Evolutionary conservation across 768 basidiomycete species (phyloP).

Genomic region (Lactarius sanguifluus): DNA sequence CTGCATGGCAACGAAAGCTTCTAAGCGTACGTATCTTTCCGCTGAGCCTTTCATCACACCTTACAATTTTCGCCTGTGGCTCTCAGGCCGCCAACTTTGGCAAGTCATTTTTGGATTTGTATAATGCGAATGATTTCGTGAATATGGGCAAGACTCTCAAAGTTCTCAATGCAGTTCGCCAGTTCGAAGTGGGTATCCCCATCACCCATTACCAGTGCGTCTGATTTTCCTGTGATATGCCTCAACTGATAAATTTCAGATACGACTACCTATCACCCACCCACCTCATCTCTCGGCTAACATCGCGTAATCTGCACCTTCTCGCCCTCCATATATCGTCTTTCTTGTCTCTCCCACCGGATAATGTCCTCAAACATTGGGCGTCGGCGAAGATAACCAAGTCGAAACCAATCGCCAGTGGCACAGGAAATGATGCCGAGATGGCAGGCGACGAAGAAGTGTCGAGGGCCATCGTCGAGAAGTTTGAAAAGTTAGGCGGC

Average conservation of each 20-base stretch:
- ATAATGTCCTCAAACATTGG: constrained; percentile 92
- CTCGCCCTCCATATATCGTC: constrained; percentile 89
- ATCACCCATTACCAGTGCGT: constrained; percentile 87
- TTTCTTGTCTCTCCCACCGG: constrained; percentile 79
- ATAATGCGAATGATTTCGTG: constrained; percentile 90
- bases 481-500: constrained; percentile 80
- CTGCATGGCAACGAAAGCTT: constrained; percentile 83
- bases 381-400: constrained; percentile 87
- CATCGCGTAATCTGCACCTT: constrained; percentile 85
- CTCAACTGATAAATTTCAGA: constrained; percentile 42
- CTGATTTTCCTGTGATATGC: constrained; percentile 14
- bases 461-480: constrained; percentile 82
- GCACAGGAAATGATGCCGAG: constrained; percentile 53
- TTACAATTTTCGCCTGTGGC: neutral
- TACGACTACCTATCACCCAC: constrained; percentile 80
- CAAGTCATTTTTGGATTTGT: constrained; percentile 87
- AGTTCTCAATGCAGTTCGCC: constrained; percentile 90
- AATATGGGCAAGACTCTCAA: constrained; percentile 90
- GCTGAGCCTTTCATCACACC: neutral
- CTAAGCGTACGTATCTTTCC: constrained; percentile 58
- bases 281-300: constrained; percentile 78
- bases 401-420: constrained; percentile 59
- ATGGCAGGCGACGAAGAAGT: constrained; percentile 72
- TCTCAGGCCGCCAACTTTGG: constrained; percentile 94
- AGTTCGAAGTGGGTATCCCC: constrained; percentile 90